These are phyloP conservation scores for Drechslerella coelobrocha DNA, from an alignment of 2,329 filamentous ascomycete genomes.

Conservation along the genomic window DNA sequence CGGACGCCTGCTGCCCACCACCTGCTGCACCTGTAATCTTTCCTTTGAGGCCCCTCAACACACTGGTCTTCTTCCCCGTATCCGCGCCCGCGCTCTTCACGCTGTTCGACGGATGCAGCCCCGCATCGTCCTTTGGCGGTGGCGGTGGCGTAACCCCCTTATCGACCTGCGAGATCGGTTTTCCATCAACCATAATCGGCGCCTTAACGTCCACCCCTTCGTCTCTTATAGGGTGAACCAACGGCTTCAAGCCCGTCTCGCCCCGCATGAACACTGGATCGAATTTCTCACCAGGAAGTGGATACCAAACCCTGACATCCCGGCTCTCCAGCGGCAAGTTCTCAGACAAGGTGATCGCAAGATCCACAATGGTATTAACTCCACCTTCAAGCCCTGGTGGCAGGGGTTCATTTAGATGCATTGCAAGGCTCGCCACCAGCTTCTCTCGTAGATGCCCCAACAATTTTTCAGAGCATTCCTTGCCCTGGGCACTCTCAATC, in stretches of 20 bases:
- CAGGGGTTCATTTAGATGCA: conserved; percentile 76
- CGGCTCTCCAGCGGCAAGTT: conserved; percentile 90
- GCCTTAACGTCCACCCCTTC: conserved; percentile 55
- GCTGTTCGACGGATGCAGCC: conserved; percentile 55
- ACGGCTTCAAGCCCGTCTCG: conserved; percentile 71
- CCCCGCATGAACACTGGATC: conserved; percentile 81
- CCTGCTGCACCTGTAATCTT: conserved; percentile 51
- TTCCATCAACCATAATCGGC: conserved; percentile 40
- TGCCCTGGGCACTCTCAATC: conserved; percentile 70
- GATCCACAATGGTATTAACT: conserved; percentile 88
- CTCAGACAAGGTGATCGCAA: conserved; percentile 82
- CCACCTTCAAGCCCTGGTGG: conserved; percentile 84
- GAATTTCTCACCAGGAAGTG: conserved; percentile 75
- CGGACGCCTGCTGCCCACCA: conserved; percentile 51
- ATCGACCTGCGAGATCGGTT: conserved; percentile 52
- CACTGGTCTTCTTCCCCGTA: conserved; percentile 56
- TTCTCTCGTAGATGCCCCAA: conserved; percentile 73
- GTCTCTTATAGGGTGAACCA: conserved; percentile 60
- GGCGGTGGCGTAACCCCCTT: conserved; percentile 51
- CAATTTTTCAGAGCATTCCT: conserved; percentile 71
- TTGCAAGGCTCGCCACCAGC: conserved; percentile 72
- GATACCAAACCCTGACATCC: conserved; percentile 87
- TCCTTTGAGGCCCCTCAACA: conserved; percentile 54
- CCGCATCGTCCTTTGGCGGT: conserved; percentile 45
- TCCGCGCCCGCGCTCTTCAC: conserved; percentile 59